Evolutionary conservation across 176 grass and related monocot genomes (phyloP).

Genomic region (Metroxylon sagu): DNA sequence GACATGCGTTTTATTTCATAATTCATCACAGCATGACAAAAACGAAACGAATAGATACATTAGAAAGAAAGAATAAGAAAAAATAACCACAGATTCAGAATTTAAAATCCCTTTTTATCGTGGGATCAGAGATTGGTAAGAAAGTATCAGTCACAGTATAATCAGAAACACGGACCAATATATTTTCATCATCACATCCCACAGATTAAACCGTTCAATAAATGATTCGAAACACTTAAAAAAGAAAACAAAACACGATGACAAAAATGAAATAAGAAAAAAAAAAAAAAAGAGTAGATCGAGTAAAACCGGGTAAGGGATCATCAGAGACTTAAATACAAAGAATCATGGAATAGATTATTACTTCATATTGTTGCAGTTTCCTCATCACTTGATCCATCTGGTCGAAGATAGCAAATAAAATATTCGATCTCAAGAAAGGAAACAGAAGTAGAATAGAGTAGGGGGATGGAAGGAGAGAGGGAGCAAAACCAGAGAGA

Average conservation of each 20-base stretch:
- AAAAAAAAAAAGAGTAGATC: background rate
- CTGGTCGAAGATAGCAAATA: too few relatives aligned
- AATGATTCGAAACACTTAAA: too few relatives aligned
- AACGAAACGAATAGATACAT: background rate
- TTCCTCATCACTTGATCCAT: conserved; percentile 35
- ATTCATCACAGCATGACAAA: conserved; percentile 29
- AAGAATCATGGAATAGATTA: conserved; percentile 37
- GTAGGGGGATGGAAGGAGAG: too few relatives aligned
- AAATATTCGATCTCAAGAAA: too few relatives aligned
- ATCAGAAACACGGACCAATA: conserved; percentile 79
- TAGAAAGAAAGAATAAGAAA: background rate
- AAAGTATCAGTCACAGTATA: conserved; percentile 34
- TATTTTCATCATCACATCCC: conserved; percentile 50
- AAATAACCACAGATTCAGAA: too few relatives aligned
- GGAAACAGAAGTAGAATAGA: too few relatives aligned
- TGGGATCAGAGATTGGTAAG: conserved; percentile 29
- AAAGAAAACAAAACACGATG: background rate
- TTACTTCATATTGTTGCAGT: conserved; percentile 72
- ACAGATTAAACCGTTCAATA: background rate
- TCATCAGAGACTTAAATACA: conserved; percentile 77
- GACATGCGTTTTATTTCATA: conserved; percentile 51
- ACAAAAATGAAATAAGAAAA: background rate
- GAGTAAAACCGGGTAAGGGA: background rate
- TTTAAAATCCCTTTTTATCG: too few relatives aligned
- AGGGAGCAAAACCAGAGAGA: too few relatives aligned